Evolutionary conservation across 148 eudicot species (phyloP).

Genomic region (Vaccinium darrowii): DNA sequence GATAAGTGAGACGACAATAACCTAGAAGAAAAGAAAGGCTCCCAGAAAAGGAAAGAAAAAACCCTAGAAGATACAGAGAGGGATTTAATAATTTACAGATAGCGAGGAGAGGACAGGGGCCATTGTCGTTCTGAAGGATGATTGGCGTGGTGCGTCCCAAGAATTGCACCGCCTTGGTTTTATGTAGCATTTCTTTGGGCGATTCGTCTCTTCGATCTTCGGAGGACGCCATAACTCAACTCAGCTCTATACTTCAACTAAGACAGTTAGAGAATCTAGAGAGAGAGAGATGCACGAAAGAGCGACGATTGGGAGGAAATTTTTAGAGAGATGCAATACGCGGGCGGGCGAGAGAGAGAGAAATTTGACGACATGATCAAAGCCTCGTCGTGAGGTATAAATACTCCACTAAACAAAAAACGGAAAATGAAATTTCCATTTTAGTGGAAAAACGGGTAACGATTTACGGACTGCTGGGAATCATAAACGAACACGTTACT

Average conservation of each 20-base stretch:
- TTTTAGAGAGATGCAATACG: not conserved
- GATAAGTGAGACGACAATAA: too few relatives aligned
- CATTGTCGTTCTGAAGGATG: constrained; percentile 92
- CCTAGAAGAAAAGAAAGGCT: not conserved
- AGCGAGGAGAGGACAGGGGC: constrained; percentile 96
- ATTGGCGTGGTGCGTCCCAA: constrained; percentile 66
- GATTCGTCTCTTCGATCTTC: constrained; percentile 38
- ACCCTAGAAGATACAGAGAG: constrained; percentile 32
- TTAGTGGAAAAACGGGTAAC: too few relatives aligned
- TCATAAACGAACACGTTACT: too few relatives aligned
- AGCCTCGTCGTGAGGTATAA: too few relatives aligned
- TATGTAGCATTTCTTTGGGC: constrained; percentile 49
- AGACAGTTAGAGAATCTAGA: not conserved
- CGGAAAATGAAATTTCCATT: too few relatives aligned
- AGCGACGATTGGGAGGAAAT: not conserved
- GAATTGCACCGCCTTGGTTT: constrained; percentile 71
- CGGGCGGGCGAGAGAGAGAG: not conserved
- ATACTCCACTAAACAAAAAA: too few relatives aligned
- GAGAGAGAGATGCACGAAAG: not conserved
- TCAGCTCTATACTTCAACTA: constrained; percentile 1
- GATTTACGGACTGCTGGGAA: too few relatives aligned
- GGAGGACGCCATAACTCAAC: constrained; percentile 33
- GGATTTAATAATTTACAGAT: constrained; percentile 51
- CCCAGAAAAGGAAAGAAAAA: constrained; percentile 16
- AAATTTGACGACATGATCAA: not conserved